phyloP scores from a whole-genome alignment of 2,329 filamentous ascomycete genomes.

The Teratosphaeria pseudoeucalypti region DNA sequence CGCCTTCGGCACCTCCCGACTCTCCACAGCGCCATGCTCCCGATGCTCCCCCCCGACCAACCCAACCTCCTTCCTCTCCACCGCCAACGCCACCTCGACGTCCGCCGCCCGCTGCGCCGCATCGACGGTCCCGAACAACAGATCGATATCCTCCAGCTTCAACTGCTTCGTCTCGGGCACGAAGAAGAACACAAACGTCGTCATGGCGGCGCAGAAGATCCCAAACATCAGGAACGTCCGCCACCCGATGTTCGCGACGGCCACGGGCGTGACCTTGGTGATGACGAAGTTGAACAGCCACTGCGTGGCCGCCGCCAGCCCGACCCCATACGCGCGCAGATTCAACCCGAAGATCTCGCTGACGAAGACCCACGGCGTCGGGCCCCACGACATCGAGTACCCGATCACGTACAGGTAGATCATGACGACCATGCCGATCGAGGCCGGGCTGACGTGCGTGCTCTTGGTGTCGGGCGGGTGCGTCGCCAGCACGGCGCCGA shows the following conservation, averaged over 20 bases:
- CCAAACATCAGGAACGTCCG: slow-evolving; percentile 33
- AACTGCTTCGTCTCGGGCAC: slow-evolving; percentile 13
- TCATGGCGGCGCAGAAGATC: slow-evolving; percentile 26
- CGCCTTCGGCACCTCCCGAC: background rate
- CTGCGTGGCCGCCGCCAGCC: slow-evolving; percentile 41
- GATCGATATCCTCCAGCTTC: slow-evolving; percentile 13
- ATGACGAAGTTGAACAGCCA: slow-evolving; percentile 33
- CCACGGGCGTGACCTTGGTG: slow-evolving; percentile 28
- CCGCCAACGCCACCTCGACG: background rate
- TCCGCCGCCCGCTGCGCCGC: background rate
- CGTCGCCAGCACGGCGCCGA: slow-evolving; percentile 19
- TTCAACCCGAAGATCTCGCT: slow-evolving; percentile 29
- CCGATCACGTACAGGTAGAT: slow-evolving; percentile 41
- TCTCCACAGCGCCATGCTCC: background rate
- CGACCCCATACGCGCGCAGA: slow-evolving; percentile 45
- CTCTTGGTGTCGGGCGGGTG: slow-evolving; percentile 50
- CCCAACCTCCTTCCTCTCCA: background rate
- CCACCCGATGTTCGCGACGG: slow-evolving; percentile 31
- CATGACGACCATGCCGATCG: slow-evolving; percentile 44
- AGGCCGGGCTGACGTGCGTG: slow-evolving; percentile 47
- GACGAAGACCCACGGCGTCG: slow-evolving; percentile 34
- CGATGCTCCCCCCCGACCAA: background rate
- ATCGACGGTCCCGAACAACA: slow-evolving; percentile 38
- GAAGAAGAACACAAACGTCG: slow-evolving; percentile 24
- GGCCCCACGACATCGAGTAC: slow-evolving; percentile 38